These are phyloP conservation scores for Excoecaria agallocha DNA, from an alignment of 345 rosid species.

Conservation along the genomic window DNA sequence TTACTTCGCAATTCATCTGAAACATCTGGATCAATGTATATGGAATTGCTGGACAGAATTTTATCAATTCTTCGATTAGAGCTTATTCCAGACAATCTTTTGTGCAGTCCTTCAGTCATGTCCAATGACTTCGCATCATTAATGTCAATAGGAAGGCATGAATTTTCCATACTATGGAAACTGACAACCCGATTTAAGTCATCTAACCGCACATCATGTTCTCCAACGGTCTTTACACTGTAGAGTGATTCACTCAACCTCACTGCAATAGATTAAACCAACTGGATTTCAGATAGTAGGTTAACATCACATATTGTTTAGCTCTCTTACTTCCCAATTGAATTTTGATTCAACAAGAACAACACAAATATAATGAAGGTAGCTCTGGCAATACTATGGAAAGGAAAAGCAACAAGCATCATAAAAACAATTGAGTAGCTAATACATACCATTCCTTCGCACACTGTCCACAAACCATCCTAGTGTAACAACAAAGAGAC, in stretches of 20 bases:
- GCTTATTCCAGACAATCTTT: conserved; percentile 41
- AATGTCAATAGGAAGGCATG: conserved; percentile 60
- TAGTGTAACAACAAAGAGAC: conserved; percentile 74
- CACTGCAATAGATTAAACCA: conserved; percentile 43
- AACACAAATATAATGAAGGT: not conserved
- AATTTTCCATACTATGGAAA: conserved; percentile 41
- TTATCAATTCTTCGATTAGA: conserved; percentile 35
- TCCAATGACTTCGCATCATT: conserved; percentile 49
- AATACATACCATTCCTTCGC: conserved; percentile 61
- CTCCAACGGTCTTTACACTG: conserved; percentile 54
- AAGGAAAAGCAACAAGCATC: not conserved
- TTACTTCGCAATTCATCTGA: conserved; percentile 59
- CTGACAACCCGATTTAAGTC: conserved; percentile 43
- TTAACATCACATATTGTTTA: not conserved
- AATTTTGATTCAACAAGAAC: not conserved
- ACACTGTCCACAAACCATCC: conserved; percentile 98
- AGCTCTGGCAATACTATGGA: not conserved
- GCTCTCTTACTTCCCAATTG: not conserved
- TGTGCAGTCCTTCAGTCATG: conserved; percentile 33
- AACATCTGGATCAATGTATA: conserved; percentile 68
- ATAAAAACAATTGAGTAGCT: not conserved
- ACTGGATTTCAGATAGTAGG: not conserved
- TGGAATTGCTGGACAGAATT: conserved; percentile 44
- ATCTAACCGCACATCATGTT: conserved; percentile 39
- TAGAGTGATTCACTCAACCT: conserved; percentile 87